These are phyloP conservation scores for Ogataea chonburiensis DNA, from an alignment of 805 yeast genomes.

Conservation along the genomic window DNA sequence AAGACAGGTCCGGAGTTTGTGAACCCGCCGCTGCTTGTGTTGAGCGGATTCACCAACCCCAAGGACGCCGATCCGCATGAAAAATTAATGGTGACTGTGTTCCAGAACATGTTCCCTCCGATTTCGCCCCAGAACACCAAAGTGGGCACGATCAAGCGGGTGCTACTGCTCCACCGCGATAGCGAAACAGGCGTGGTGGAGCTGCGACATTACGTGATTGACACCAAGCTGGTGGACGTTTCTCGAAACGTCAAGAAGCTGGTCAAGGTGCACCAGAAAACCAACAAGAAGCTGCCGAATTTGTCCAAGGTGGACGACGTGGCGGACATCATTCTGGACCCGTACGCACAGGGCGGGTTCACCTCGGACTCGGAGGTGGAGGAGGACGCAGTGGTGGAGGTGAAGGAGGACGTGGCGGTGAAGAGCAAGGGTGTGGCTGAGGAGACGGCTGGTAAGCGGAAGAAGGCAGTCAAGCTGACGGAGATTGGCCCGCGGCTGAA, in stretches of 20 bases:
- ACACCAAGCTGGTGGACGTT: constrained; percentile 80
- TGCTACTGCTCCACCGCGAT: constrained; percentile 76
- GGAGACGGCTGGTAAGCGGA: constrained; percentile 39
- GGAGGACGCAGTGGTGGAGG: constrained; percentile 79
- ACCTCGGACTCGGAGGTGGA: constrained; percentile 94
- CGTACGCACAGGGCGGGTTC: constrained; percentile 70
- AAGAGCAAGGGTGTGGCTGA: constrained; percentile 12
- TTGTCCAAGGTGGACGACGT: constrained; percentile 68
- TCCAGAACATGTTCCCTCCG: constrained; percentile 95
- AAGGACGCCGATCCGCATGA: constrained; percentile 66
- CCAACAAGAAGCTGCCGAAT: constrained; percentile 68
- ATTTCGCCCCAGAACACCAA: constrained; percentile 81
- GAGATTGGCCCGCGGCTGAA: constrained; percentile 92
- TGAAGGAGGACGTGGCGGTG: constrained; percentile 34
- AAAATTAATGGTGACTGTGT: constrained; percentile 79
- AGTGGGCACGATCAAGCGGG: constrained; percentile 75
- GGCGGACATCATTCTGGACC: constrained; percentile 79
- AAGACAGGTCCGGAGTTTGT: constrained; percentile 60
- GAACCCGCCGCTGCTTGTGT: constrained; percentile 85
- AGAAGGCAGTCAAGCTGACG: constrained; percentile 86
- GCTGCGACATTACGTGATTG: constrained; percentile 85
- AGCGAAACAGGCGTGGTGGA: constrained; percentile 71
- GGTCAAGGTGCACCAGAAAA: constrained; percentile 56
- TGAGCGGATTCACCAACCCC: constrained; percentile 85
- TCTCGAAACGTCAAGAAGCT: constrained; percentile 70